phyloP scores from a whole-genome alignment of 2,329 filamentous ascomycete species.

The Trichoderma endophyticum region DNA sequence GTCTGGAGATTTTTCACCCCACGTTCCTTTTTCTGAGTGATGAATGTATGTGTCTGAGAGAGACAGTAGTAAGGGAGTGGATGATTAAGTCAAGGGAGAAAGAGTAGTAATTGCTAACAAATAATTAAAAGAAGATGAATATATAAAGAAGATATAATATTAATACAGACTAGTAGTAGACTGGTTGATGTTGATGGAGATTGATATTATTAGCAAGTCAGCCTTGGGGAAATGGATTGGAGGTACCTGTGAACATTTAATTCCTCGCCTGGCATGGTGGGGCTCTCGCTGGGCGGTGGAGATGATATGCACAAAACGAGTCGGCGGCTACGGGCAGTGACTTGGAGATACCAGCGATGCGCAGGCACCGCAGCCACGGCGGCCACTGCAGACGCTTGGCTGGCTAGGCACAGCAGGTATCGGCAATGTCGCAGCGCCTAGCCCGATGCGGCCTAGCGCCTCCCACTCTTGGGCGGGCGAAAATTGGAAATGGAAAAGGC shows the following conservation, averaged over 20 bases:
- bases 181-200: not conserved
- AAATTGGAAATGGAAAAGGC: conserved; percentile 38
- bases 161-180: not conserved
- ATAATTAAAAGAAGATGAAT: not conserved
- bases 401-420: not conserved
- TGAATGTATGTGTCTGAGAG: not conserved
- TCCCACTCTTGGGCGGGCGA: conserved; percentile 41
- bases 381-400: not conserved
- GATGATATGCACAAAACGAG: conserved; percentile 18
- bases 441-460: conserved; percentile 34
- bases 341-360: not conserved
- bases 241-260: not conserved
- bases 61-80: not conserved
- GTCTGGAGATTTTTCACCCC: not conserved
- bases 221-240: not conserved
- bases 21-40: not conserved
- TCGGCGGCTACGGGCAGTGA: conserved; percentile 12
- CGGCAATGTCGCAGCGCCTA: conserved; percentile 18
- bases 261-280: conserved; percentile 11
- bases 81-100: too few relatives aligned
- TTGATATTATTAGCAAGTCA: not conserved
- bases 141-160: not conserved
- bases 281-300: not conserved
- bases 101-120: not conserved
- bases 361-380: not conserved